phyloP scores from a whole-genome alignment of 2,329 filamentous ascomycete species.

The Achaetomium macrosporum region DNA sequence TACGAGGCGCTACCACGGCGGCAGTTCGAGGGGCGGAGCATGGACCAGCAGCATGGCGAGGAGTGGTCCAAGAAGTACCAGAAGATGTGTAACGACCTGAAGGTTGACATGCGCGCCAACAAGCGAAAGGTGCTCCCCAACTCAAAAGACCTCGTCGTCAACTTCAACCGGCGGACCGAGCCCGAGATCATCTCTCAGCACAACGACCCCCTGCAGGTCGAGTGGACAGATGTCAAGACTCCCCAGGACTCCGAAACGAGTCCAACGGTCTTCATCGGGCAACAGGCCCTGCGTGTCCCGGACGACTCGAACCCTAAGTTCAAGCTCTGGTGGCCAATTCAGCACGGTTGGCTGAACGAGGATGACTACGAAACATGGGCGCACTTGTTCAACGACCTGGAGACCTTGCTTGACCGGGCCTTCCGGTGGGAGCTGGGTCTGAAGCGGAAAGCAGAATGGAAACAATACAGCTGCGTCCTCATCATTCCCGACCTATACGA shows the following conservation, averaged over 20 bases:
- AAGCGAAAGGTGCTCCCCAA: slow-evolving; percentile 96
- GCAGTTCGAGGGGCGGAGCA: slow-evolving; percentile 55
- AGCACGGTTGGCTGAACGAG: slow-evolving; percentile 83
- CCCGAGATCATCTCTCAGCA: slow-evolving; percentile 87
- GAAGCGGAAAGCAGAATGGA: slow-evolving; percentile 71
- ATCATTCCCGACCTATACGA: slow-evolving; percentile 97
- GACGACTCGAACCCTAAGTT: slow-evolving; percentile 86
- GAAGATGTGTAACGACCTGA: slow-evolving; percentile 80
- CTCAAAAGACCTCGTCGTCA: slow-evolving; percentile 90
- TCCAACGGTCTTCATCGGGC: slow-evolving; percentile 68
- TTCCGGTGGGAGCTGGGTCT: slow-evolving; percentile 80
- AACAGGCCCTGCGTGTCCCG: slow-evolving; percentile 76
- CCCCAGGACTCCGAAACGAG: slow-evolving; percentile 58
- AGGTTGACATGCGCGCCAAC: slow-evolving; percentile 83
- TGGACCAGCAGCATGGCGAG: slow-evolving; percentile 81
- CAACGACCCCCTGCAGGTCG: slow-evolving; percentile 88
- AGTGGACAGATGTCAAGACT: slow-evolving; percentile 80
- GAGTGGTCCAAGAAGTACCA: slow-evolving; percentile 72
- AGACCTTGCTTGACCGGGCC: slow-evolving; percentile 78
- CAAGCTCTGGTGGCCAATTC: slow-evolving; percentile 88
- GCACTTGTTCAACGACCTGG: slow-evolving; percentile 79
- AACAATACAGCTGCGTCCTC: slow-evolving; percentile 92
- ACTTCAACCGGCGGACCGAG: slow-evolving; percentile 81
- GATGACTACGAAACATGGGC: slow-evolving; percentile 76
- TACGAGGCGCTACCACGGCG: slow-evolving; percentile 69